Conservation (phyloP, 2,329 filamentous ascomycete genomes). For the Alternaria infectoria region DNA sequence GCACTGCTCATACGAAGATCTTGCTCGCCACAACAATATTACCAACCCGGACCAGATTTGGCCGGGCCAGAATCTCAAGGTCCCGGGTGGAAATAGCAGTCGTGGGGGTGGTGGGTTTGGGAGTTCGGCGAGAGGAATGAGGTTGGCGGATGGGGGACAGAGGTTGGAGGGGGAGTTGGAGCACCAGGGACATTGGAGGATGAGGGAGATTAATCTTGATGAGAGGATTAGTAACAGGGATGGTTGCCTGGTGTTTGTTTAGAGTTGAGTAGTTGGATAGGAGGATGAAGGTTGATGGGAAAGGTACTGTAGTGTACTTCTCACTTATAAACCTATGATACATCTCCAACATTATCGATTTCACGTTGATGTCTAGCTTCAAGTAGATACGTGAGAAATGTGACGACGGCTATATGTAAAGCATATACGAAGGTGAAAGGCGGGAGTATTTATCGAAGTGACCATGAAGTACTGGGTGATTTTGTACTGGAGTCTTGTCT, state of each 20-base stretch:
- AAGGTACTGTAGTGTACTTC: background rate
- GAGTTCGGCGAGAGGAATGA: constrained; percentile 27
- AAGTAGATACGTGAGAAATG: no score
- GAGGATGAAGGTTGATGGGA: background rate
- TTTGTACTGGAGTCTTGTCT: background rate
- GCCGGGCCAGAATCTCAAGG: constrained; percentile 32
- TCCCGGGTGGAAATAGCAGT: constrained; percentile 28
- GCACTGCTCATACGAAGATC: constrained; percentile 34
- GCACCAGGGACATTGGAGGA: constrained; percentile 25
- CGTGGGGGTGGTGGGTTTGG: constrained; percentile 22
- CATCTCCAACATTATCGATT: background rate
- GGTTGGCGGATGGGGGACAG: constrained; percentile 29
- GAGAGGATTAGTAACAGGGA: constrained; percentile 34
- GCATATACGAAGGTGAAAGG: no score
- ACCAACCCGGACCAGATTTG: constrained; percentile 36
- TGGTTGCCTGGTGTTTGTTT: constrained; percentile 32
- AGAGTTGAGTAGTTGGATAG: background rate
- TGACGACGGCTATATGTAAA: no score
- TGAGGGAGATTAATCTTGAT: constrained; percentile 27
- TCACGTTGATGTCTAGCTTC: no score
- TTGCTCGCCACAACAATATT: constrained; percentile 35
- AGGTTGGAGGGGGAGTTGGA: constrained; percentile 29
- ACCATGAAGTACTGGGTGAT: no score
- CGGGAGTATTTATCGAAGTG: no score
- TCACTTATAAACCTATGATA: background rate